These are phyloP conservation scores for Barnettozyma californica DNA, from an alignment of 805 yeast species.

Conservation along the genomic window DNA sequence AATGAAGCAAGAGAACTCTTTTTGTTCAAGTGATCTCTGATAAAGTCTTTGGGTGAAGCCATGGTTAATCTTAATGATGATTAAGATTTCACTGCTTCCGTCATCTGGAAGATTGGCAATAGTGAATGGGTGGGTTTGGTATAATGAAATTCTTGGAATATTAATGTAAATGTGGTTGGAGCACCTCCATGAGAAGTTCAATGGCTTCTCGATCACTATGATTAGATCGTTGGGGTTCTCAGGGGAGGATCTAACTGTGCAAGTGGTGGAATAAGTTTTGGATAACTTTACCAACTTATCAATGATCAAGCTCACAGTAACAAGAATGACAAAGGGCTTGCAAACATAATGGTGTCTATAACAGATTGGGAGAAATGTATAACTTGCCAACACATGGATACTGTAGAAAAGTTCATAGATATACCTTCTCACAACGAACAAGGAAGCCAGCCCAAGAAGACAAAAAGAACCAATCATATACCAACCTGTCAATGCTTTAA, in stretches of 20 bases:
- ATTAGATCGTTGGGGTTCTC: constrained; percentile 1
- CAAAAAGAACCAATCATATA: constrained; percentile 9
- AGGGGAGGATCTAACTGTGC: constrained; percentile 1
- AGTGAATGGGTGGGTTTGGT: constrained; percentile 27
- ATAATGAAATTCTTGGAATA: constrained; percentile 16
- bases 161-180: constrained; percentile 23
- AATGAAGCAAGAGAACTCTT: constrained; percentile 17
- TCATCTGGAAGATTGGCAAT: constrained; percentile 17
- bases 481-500: constrained; percentile 15
- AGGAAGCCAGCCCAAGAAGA: constrained; percentile 14
- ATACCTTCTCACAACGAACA: constrained; percentile 11
- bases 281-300: constrained; percentile 15
- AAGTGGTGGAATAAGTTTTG: not conserved
- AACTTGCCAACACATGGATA: constrained; percentile 15
- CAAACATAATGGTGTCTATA: constrained; percentile 24
- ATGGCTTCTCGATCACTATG: constrained; percentile 5
- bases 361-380: constrained; percentile 23
- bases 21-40: not conserved
- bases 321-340: constrained; percentile 19
- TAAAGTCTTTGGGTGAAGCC: constrained; percentile 23
- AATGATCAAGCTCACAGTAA: constrained; percentile 10
- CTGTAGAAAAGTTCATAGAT: constrained; percentile 21
- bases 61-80: constrained; percentile 18
- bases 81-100: not conserved
- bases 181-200: constrained; percentile 16